Evolutionary conservation across 2,329 filamentous ascomycete genomes (phyloP).

Genomic region (Stachybotrys elegans): DNA sequence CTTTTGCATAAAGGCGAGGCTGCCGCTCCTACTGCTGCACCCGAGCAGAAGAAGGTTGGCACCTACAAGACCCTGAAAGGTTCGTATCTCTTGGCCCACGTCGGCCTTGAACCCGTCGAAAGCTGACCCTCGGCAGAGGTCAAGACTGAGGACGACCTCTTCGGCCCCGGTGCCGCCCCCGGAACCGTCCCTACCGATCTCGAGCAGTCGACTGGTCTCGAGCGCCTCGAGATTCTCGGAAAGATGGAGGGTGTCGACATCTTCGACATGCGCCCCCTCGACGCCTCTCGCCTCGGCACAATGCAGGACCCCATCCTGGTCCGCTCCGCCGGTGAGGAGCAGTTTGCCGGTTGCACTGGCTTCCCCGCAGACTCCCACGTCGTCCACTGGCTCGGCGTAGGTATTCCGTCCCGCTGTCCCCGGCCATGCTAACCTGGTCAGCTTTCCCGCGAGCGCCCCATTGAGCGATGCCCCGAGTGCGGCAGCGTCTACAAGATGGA

Average conservation of each 20-base stretch:
- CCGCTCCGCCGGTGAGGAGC: constrained; percentile 89
- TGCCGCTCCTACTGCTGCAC: constrained; percentile 28
- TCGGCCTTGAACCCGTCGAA: constrained; percentile 15
- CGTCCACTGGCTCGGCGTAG: constrained; percentile 85
- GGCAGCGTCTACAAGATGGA: constrained; percentile 97
- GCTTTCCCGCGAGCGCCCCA: constrained; percentile 82
- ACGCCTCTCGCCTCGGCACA: constrained; percentile 87
- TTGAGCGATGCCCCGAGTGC: constrained; percentile 96
- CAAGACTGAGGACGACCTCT: constrained; percentile 73
- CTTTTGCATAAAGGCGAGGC: constrained; percentile 28
- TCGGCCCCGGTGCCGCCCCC: constrained; percentile 73
- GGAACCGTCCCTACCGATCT: constrained; percentile 90
- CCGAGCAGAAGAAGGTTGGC: constrained; percentile 41
- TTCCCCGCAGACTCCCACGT: constrained; percentile 86
- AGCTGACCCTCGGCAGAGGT: constrained; percentile 58
- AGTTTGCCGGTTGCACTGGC: constrained; percentile 95
- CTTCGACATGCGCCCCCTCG: constrained; percentile 97
- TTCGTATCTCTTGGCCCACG: constrained; percentile 28
- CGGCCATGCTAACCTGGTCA: too few relatives aligned
- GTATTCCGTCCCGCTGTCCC: constrained; percentile 25
- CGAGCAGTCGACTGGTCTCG: constrained; percentile 93
- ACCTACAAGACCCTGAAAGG: constrained; percentile 41
- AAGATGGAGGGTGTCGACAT: constrained; percentile 99
- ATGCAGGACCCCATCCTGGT: constrained; percentile 86
- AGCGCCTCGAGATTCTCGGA: constrained; percentile 96